Evolutionary conservation across 306 rosid species (phyloP), one percentile per base, ranked within the genome.

Genomic region (Astragalus membranaceus): DNA sequence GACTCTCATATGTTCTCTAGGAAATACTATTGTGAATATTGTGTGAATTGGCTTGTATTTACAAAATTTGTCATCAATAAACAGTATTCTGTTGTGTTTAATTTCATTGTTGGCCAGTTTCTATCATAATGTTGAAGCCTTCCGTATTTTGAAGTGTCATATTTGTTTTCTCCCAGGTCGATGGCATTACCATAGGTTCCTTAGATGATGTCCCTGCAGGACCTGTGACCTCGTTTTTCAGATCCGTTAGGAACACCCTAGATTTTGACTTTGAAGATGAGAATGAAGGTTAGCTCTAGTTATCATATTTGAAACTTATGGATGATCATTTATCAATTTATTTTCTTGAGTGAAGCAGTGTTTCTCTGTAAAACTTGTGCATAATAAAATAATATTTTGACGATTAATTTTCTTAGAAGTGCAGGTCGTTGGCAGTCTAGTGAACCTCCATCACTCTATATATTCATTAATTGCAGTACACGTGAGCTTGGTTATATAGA

Each of bases 221-320:
- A 64, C 89, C 98, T 59, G 70, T 94, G 80, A 73, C 83, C 66
- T 75, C 81, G 8, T 94, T 94, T 90, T 94, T 94, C 80, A 78
- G 92, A 83, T 90, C 98, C 33, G 57, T 94, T 65, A 85, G 97
- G 84, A 85, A 80, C 79, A 94, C 98, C 71, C 97, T 94, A 78
- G 98, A 94, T 84, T 94, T 94, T 83, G 98, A 94, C 80, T 94
- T 88, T 74, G 92, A 88, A 82, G 97, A 94, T 83, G 97, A 90
- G 7, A 88, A 85, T 75, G 96, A 89, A 87, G 97, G 98, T 91
- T 74, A 53, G 81, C 74, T 82, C 62, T 72, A 44, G 7, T 43
- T 30, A 52, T 23, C 67, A 52, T 51, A 17, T 55, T 33, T 20
- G 54, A 13, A 63, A 63, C 44, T 53, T 54, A 20, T 54, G 77